Percentiles rank a stretch among this genome's conserved stretches.
Conservation (phyloP, 1,284 basidiomycete genomes). For the Paramarasmius palmivorus region DNA sequence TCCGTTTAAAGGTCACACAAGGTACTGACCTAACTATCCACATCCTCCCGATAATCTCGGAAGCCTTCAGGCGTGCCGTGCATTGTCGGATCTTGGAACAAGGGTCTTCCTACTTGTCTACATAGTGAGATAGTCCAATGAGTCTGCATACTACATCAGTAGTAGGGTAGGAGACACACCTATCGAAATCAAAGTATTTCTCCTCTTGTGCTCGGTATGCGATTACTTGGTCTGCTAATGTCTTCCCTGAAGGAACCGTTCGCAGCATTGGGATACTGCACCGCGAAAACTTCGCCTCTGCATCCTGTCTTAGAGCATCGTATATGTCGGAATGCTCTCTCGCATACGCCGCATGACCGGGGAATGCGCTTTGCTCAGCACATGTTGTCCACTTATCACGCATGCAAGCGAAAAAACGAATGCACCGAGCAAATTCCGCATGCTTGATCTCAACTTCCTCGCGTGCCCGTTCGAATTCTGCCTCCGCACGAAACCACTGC, state of each 20-base stretch:
- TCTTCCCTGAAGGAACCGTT: not conserved
- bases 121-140: too few relatives aligned
- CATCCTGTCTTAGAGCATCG: not conserved
- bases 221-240: not conserved
- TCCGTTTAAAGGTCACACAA: too few relatives aligned
- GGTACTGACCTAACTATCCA: too few relatives aligned
- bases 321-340: constrained; percentile 8
- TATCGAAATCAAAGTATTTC: not conserved
- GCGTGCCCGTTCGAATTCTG: constrained; percentile 26
- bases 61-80: too few relatives aligned
- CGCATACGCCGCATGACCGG: constrained; percentile 12
- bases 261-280: not conserved
- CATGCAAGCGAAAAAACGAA: constrained; percentile 13
- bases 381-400: constrained; percentile 11
- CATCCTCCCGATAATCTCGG: too few relatives aligned
- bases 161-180: too few relatives aligned
- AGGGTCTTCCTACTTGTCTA: too few relatives aligned
- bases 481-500: constrained; percentile 29
- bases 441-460: constrained; percentile 24
- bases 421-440: constrained; percentile 20
- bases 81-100: too few relatives aligned
- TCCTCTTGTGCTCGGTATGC: not conserved
- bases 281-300: not conserved
- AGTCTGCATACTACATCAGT: too few relatives aligned
- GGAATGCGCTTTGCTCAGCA: not conserved